Evolutionary conservation across 345 rosid species (phyloP), one percentile per base, ranked within the genome.

Genomic region (Gossypium turneri): DNA sequence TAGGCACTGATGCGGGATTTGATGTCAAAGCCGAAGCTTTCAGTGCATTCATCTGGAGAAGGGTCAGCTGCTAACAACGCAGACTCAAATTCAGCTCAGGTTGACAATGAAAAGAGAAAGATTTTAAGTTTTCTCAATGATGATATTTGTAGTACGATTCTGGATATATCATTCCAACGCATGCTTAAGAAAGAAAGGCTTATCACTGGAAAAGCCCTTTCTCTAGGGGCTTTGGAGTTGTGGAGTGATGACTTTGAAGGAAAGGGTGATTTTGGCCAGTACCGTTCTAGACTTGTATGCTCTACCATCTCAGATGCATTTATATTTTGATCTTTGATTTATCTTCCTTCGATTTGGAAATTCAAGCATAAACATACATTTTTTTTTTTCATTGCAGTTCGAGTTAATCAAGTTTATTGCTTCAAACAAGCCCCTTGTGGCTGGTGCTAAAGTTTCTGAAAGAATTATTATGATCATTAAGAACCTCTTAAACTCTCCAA

Each of bases 161-260:
- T 94, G 44, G 93, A 92, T 79, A 79, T 83, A 78, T 88, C 92
- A 83, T 92, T 91, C 84, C 93, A 83, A 76, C 94, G 94, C 72
- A 74, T 90, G 84, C 84, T 94, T 61, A 94, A 84, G 88, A 91
- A 77, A 81, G 98, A 91, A 85, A 94, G 85, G 77, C 86, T 87
- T 43, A 78, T 81, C 81, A 82, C 90, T 44, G 92, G 84, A 53
- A 62, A 85, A 65, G 72, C 88, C 72, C 81, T 75, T 51, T 86
- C 92, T 52, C 81, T 83, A 73, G 95, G 89, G 56, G 52, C 83
- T 27, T 59, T 92, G 76, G 98, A 92, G 84, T 83, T 94, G 76
- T 92, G 98, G 98, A 94, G 86, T 84, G 97, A 92, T 85, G 97
- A 88, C 83, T 88, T 88, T 62, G 98, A 91, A 78, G 92, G 92